These are phyloP conservation scores for Neoarthrinium moseri DNA, from an alignment of 2,329 filamentous ascomycete species.

Conservation along the genomic window DNA sequence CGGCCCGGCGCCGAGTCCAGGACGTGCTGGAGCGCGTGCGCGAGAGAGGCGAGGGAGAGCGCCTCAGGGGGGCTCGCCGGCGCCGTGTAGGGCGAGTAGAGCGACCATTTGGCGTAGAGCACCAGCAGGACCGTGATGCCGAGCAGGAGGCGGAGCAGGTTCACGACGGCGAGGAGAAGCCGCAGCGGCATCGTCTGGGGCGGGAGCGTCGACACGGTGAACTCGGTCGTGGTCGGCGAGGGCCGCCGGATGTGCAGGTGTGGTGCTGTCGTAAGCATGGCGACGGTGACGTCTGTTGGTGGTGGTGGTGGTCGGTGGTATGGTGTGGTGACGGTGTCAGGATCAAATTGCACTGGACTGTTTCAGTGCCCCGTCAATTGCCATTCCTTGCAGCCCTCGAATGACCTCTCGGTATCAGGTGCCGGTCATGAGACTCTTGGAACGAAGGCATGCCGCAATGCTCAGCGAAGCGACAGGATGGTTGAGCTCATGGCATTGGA, in stretches of 20 bases:
- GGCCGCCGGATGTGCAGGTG: slow-evolving; percentile 65
- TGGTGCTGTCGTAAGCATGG: slow-evolving; percentile 64
- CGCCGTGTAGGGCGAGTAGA: slow-evolving; percentile 14
- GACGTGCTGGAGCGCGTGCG: slow-evolving; percentile 16
- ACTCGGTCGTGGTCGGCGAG: slow-evolving; percentile 87
- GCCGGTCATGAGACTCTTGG: not conserved
- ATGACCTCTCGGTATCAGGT: too few species aligned
- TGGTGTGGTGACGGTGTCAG: too few species aligned
- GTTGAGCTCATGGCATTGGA: too few species aligned
- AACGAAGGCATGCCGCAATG: too few species aligned
- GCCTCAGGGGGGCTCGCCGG: slow-evolving; percentile 7
- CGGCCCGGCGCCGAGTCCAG: slow-evolving; percentile 26
- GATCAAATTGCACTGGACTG: too few species aligned
- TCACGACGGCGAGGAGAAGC: slow-evolving; percentile 41
- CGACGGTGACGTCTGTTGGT: slow-evolving; percentile 12
- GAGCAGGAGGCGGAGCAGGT: slow-evolving; percentile 41
- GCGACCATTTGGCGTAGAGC: slow-evolving; percentile 47
- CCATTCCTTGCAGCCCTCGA: too few species aligned
- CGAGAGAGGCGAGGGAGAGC: slow-evolving; percentile 19
- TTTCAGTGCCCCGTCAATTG: too few species aligned
- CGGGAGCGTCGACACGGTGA: slow-evolving; percentile 83
- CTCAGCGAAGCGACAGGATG: too few species aligned
- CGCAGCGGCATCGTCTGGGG: slow-evolving; percentile 46
- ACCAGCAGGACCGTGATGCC: slow-evolving; percentile 43
- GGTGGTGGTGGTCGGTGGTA: not conserved